phyloP scores from a whole-genome alignment of 805 yeast genomes.

The Maudiozyma turicensis region DNA sequence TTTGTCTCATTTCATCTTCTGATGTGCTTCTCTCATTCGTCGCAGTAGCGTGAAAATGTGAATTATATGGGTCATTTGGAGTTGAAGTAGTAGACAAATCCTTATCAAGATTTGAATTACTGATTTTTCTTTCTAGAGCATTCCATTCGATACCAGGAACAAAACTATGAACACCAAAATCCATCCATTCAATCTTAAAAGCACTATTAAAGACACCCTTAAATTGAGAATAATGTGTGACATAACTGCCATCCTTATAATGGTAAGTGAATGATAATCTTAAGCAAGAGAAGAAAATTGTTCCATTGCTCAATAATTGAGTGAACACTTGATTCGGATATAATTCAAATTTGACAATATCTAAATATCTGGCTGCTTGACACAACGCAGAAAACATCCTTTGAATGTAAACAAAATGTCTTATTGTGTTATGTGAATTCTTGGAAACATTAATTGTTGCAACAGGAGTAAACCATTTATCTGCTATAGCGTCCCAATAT shows the following conservation, averaged over 20 bases:
- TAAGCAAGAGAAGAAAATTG: conserved; percentile 44
- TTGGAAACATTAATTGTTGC: background rate
- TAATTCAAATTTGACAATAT: conserved; percentile 43
- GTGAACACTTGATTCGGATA: conserved; percentile 42
- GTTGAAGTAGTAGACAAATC: conserved; percentile 12
- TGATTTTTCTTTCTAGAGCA: conserved; percentile 35
- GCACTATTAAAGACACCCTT: conserved; percentile 54
- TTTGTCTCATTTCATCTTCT: background rate
- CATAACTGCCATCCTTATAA: conserved; percentile 63
- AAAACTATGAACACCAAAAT: conserved; percentile 42
- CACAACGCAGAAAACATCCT: conserved; percentile 9
- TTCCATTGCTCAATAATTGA: conserved; percentile 43
- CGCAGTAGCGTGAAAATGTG: background rate
- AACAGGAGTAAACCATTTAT: background rate
- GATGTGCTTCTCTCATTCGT: background rate
- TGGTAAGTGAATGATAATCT: conserved; percentile 39
- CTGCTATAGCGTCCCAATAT: background rate
- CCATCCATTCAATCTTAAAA: conserved; percentile 64
- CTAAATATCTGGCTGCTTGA: conserved; percentile 40
- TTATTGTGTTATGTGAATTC: background rate
- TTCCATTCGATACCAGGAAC: conserved; percentile 39
- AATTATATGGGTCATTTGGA: conserved; percentile 2
- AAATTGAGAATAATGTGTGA: conserved; percentile 50
- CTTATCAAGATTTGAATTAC: conserved; percentile 18
- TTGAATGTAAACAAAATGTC: background rate